Evolutionary conservation across 2,329 filamentous ascomycete genomes (phyloP).

Genomic region (Colletotrichum simmondsii): DNA sequence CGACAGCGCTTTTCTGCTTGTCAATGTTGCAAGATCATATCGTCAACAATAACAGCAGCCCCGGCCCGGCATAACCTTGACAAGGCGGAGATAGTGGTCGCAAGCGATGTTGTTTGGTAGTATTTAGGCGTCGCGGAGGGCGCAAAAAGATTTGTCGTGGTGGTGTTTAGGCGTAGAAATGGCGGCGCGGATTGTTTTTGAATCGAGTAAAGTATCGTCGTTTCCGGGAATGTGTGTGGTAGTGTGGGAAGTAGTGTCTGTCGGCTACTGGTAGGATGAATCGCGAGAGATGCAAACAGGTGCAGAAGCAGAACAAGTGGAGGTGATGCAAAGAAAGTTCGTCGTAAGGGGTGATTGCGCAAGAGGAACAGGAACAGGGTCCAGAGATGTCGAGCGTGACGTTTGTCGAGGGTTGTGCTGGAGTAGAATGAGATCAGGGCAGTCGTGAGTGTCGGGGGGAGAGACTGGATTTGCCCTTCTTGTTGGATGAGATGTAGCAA

Average conservation of each 20-base stretch:
- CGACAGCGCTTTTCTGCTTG: slow-evolving; percentile 32
- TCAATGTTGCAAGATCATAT: slow-evolving; percentile 38
- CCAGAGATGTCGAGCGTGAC: slow-evolving; percentile 27
- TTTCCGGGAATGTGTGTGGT: slow-evolving; percentile 30
- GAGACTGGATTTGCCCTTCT: slow-evolving; percentile 28
- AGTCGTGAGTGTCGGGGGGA: slow-evolving; percentile 31
- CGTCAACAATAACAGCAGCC: slow-evolving; percentile 35
- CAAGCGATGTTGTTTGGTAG: slow-evolving; percentile 4
- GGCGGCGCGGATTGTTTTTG: slow-evolving; percentile 31
- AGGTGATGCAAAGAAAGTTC: slow-evolving; percentile 21
- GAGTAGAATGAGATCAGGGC: slow-evolving; percentile 25
- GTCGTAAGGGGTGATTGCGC: slow-evolving; percentile 24
- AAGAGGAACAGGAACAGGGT: slow-evolving; percentile 17
- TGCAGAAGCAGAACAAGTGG: slow-evolving; percentile 29
- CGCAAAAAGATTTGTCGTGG: slow-evolving; percentile 9
- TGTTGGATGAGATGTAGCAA: slow-evolving; percentile 33
- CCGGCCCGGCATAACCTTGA: slow-evolving; percentile 35
- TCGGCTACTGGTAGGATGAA: slow-evolving; percentile 33
- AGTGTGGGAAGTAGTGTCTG: slow-evolving; percentile 2
- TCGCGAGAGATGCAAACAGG: slow-evolving; percentile 32
- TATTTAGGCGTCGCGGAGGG: slow-evolving; percentile 11
- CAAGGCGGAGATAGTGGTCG: not conserved
- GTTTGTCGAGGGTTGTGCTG: slow-evolving; percentile 13
- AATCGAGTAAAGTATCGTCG: slow-evolving; percentile 28
- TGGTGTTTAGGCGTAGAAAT: slow-evolving; percentile 28